A percentile compares a stretch with the other conserved stretches of the same genome.
Conservation (phyloP, 305 asterid species). For the Plantago rigida region DNA sequence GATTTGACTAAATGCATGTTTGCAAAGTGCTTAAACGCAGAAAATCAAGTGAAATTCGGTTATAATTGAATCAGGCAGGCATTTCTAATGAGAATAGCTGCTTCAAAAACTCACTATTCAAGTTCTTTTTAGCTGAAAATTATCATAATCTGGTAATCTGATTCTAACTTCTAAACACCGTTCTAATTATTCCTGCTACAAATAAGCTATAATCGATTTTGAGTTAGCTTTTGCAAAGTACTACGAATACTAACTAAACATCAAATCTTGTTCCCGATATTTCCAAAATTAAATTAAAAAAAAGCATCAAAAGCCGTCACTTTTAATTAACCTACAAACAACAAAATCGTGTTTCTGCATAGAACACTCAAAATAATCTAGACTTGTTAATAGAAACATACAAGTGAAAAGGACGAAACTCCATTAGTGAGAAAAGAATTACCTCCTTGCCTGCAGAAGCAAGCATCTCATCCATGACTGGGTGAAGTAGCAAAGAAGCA, state of each 20-base stretch:
- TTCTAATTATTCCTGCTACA: no score
- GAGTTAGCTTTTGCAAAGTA: background rate
- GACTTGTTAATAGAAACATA: background rate
- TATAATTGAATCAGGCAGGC: no score
- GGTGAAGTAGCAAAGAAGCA: background rate
- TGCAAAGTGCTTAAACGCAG: no score
- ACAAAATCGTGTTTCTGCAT: background rate
- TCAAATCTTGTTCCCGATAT: no score
- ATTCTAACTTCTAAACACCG: no score
- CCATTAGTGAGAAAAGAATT: background rate
- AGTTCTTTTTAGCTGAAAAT: background rate
- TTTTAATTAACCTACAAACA: background rate
- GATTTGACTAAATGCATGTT: background rate
- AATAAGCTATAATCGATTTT: background rate
- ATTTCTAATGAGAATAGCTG: background rate
- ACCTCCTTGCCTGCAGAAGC: conserved; percentile 47
- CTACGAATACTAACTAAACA: no score
- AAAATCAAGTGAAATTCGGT: background rate
- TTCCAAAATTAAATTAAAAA: no score
- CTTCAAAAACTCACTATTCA: background rate
- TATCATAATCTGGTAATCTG: no score
- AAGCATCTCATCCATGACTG: conserved; percentile 39
- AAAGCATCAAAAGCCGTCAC: background rate
- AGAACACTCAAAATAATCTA: background rate
- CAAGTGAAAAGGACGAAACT: background rate